Evolutionary conservation across 139 green algal species (phyloP), one percentile per base, ranked within the genome.

Genomic region (Coelastrella sp.): DNA sequence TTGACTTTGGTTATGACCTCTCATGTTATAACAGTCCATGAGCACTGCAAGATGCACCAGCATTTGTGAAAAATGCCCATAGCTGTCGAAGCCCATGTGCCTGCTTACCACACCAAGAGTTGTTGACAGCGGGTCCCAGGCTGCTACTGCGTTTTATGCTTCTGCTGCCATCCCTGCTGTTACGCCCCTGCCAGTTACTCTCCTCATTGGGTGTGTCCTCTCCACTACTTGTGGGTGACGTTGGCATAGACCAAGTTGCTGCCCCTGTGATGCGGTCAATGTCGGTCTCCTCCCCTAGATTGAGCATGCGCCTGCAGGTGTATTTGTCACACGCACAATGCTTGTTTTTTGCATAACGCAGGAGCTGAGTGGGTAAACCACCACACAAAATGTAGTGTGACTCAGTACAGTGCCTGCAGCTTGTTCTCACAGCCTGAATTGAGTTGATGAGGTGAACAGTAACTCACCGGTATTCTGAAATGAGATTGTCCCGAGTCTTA

Each of bases 401-500:
- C n/a, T n/a, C n/a, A n/a, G n/a, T n/a, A n/a, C n/a, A n/a, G n/a
- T n/a, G n/a, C n/a, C n/a, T n/a, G n/a, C n/a, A n/a, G n/a, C n/a
- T n/a, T n/a, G n/a, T n/a, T n/a, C n/a, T n/a, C n/a, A n/a, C n/a
- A n/a, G n/a, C n/a, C n/a, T n/a, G n/a, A n/a, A n/a, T n/a, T n/a
- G n/a, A n/a, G n/a, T n/a, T n/a, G n/a, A n/a, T 57, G 45, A 9
- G 11, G 15, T 23, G 45, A 9, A 64, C 19, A n/a, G 53, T 45
- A 8, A 2, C 30, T 0, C 34, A 84, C 78, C 78, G 75, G 89
- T 92, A 94, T 79, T 94, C 90, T 5, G 63, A 32, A 7, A 94
- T 73, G 30, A 94, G 88, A 41, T 91, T 87, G 34, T 90, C 87
- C 35, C 85, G 85, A 50, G 89, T 92, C 75, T 93, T 94, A 62